These are phyloP conservation scores for Acanthamoeba lugdunensis DNA, from an alignment of 208 protist species.

Conservation along the genomic window DNA sequence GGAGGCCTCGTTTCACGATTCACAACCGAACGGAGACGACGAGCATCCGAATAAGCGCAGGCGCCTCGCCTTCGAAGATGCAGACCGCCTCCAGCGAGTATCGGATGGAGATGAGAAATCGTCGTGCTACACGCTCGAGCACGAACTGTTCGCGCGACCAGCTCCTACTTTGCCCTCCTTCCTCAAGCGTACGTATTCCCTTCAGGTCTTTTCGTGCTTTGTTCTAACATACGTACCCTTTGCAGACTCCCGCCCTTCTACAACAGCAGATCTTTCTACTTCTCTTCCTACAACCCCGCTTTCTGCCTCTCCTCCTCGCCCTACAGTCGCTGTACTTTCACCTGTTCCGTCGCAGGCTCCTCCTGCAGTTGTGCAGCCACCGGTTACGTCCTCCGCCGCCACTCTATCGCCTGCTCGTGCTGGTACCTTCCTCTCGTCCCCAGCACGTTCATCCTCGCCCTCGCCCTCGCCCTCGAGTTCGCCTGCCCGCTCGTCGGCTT, in stretches of 20 bases:
- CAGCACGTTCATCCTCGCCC: not conserved
- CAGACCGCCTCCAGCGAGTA: too few species aligned
- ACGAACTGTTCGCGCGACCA: not conserved
- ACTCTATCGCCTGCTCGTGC: not conserved
- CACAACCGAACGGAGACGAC: not conserved
- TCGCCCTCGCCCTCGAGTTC: not conserved
- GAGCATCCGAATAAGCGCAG: not conserved
- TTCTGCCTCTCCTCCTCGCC: not conserved
- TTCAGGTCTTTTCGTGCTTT: not conserved
- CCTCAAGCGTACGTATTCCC: not conserved
- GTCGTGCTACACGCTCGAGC: not conserved
- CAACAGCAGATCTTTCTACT: not conserved
- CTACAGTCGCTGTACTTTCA: not conserved
- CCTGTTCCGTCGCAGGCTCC: not conserved
- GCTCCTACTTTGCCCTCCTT: conserved; percentile 10
- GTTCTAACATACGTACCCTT: not conserved
- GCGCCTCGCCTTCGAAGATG: not conserved
- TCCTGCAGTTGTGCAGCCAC: not conserved
- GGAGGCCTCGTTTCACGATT: not conserved
- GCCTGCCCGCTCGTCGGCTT: not conserved
- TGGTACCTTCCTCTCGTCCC: conserved; percentile 1
- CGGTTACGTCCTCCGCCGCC: too few species aligned
- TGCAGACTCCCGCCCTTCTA: not conserved
- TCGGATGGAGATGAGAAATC: not conserved
- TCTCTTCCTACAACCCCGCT: not conserved